These are phyloP conservation scores for Metroxylon sagu DNA, from an alignment of 176 grass and related monocot species.

Conservation along the genomic window DNA sequence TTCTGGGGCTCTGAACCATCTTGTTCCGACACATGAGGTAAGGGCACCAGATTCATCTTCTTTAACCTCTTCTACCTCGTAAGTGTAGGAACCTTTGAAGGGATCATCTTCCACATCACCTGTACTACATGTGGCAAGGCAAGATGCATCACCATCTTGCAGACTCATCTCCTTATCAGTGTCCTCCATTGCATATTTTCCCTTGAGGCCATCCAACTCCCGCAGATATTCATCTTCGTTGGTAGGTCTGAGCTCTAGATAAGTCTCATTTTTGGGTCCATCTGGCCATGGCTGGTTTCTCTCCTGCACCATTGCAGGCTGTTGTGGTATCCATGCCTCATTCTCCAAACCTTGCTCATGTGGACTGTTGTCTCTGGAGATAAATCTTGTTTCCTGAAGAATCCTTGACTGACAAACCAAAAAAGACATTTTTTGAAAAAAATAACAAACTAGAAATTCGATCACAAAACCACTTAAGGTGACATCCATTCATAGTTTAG, in stretches of 20 bases:
- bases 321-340: constrained; percentile 35
- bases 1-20: constrained; percentile 87
- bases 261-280: constrained; percentile 21
- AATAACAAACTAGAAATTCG: too few relatives aligned
- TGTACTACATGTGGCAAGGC: constrained; percentile 80
- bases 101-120: constrained; percentile 69
- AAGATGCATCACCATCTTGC: constrained; percentile 70
- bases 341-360: constrained; percentile 25
- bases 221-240: constrained; percentile 67
- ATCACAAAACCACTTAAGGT: too few relatives aligned
- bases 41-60: constrained; percentile 42
- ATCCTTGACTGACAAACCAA: constrained; percentile 52
- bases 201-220: constrained; percentile 59
- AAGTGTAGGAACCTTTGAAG: constrained; percentile 50
- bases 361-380: constrained; percentile 17
- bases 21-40: constrained; percentile 83
- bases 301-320: constrained; percentile 4
- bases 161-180: constrained; percentile 61
- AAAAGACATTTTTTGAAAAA: too few relatives aligned
- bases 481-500: too few relatives aligned
- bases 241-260: constrained; percentile 30
- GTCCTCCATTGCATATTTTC: constrained; percentile 46
- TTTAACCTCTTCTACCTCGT: constrained; percentile 47
- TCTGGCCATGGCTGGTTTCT: constrained; percentile 14
- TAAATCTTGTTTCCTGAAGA: constrained; percentile 38